Conservation (phyloP, 129 eudicot genomes). For the Flaveria linearis region DNA sequence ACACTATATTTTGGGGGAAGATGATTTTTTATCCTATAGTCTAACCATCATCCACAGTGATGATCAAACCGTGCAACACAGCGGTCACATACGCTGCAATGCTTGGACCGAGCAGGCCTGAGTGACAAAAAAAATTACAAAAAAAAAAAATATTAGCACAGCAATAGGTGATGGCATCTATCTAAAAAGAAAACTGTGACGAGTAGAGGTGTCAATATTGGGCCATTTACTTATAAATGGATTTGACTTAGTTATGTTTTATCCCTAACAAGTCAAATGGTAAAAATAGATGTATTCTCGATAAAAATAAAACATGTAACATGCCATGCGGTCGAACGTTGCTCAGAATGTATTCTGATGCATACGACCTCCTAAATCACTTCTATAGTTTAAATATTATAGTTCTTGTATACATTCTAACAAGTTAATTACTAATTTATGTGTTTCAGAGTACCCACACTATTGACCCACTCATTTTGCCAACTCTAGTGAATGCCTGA, state of each 20-base stretch:
- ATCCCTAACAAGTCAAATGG: neutral
- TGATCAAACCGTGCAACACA: slow-evolving; percentile 99
- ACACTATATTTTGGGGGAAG: neutral
- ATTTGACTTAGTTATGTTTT: neutral
- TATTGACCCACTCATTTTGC: neutral
- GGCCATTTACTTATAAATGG: neutral
- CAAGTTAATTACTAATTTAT: neutral
- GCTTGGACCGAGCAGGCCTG: slow-evolving; percentile 98
- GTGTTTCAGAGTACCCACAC: neutral
- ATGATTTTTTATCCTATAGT: neutral
- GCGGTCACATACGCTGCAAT: slow-evolving; percentile 80
- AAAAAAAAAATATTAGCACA: neutral
- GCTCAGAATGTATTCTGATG: neutral
- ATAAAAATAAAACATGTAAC: neutral
- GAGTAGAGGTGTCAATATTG: neutral
- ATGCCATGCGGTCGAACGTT: neutral
- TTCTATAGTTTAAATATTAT: neutral
- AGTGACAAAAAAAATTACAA: slow-evolving; percentile 18
- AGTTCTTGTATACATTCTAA: neutral
- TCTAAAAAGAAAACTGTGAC: neutral
- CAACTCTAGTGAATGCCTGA: neutral
- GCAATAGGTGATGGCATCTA: slow-evolving; percentile 16
- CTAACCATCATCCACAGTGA: slow-evolving; percentile 99
- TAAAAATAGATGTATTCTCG: neutral
- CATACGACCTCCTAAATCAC: slow-evolving; percentile 6